Evolutionary conservation across 352 stramenopile species (phyloP).

Genomic region (Phytophthora nicotianae): DNA sequence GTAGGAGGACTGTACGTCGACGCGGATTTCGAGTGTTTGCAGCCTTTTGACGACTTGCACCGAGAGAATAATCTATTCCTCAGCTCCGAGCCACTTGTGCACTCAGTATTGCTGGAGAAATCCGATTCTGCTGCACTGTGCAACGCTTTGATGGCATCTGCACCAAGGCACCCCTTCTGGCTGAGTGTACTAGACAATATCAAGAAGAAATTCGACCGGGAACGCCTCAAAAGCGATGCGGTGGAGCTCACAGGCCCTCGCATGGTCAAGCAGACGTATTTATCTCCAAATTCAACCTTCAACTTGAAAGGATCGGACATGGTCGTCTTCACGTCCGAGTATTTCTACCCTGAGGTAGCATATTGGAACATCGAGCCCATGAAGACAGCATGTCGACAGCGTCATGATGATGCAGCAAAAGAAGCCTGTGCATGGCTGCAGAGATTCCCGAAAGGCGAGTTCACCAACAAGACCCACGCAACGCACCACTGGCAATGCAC

Average conservation of each 20-base stretch:
- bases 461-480: constrained; percentile 48
- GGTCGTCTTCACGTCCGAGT: constrained; percentile 43
- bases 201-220: constrained; percentile 42
- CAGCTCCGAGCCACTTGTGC: constrained; percentile 47
- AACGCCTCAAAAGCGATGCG: constrained; percentile 26
- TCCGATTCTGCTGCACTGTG: constrained; percentile 39
- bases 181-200: constrained; percentile 55
- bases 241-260: constrained; percentile 56
- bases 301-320: constrained; percentile 13
- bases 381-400: constrained; percentile 27
- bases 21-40: constrained; percentile 57
- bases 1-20: constrained; percentile 60
- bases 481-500: constrained; percentile 68
- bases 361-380: constrained; percentile 57
- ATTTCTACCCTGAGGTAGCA: constrained; percentile 62
- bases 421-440: constrained; percentile 48
- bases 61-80: constrained; percentile 43
- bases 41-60: constrained; percentile 46
- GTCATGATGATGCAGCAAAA: constrained; percentile 25
- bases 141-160: constrained; percentile 66
- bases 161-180: constrained; percentile 55
- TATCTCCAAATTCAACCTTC: constrained; percentile 6
- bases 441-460: constrained; percentile 47
- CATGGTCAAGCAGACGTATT: constrained; percentile 54
- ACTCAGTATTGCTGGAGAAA: constrained; percentile 56